Conservation (phyloP, 768 basidiomycete genomes). For the Boletus sp. region DNA sequence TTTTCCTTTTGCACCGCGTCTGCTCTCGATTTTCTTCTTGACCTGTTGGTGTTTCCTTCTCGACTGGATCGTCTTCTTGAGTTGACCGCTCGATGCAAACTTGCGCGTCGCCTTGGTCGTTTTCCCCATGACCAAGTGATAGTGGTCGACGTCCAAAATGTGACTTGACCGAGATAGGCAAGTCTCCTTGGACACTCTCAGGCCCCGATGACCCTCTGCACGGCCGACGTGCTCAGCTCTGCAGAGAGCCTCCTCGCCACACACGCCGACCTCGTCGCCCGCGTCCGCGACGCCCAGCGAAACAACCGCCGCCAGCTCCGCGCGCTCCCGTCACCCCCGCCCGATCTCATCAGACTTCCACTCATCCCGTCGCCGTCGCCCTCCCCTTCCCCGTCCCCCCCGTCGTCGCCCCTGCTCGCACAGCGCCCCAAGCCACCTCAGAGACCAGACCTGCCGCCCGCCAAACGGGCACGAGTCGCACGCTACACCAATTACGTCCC, state of each 20-base stretch:
- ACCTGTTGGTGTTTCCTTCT: constrained; percentile 79
- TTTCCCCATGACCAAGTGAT: constrained; percentile 46
- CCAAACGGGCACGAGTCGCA: constrained; percentile 68
- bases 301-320: constrained; percentile 56
- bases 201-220: constrained; percentile 18
- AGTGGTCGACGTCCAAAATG: neutral
- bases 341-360: constrained; percentile 54
- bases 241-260: constrained; percentile 65
- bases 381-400: constrained; percentile 49
- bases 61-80: constrained; percentile 82
- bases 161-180: constrained; percentile 15
- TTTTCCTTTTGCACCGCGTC: constrained; percentile 47
- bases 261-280: constrained; percentile 57
- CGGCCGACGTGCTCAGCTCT: constrained; percentile 52
- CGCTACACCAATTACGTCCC: constrained; percentile 82
- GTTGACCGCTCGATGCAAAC: constrained; percentile 83
- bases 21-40: constrained; percentile 65
- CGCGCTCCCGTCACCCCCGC: constrained; percentile 52
- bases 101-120: constrained; percentile 71
- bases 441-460: constrained; percentile 55
- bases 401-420: constrained; percentile 42
- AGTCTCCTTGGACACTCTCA: neutral
- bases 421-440: constrained; percentile 37
- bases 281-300: constrained; percentile 56
- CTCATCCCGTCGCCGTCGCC: constrained; percentile 56